These are phyloP conservation scores for Gossypium trilobum DNA, from an alignment of 441 rosid genomes.

Conservation along the genomic window DNA sequence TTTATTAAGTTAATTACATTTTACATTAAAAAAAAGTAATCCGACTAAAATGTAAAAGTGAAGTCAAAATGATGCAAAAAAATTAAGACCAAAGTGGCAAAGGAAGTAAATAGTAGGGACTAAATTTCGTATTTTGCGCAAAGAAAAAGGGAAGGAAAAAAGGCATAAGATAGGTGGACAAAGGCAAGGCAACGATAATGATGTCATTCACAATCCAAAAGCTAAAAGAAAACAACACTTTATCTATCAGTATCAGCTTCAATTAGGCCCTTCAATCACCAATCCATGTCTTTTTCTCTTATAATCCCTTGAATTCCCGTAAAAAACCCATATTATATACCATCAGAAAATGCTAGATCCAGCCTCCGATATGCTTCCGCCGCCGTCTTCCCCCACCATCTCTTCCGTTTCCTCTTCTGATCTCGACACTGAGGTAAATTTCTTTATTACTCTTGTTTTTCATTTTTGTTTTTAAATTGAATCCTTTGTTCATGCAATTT, in stretches of 20 bases:
- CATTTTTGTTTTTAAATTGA: not conserved
- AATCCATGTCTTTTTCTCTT: not conserved
- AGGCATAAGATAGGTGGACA: not conserved
- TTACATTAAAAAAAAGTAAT: too few relatives aligned
- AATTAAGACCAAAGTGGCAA: too few relatives aligned
- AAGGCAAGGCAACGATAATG: constrained; percentile 1
- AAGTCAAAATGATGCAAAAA: too few relatives aligned
- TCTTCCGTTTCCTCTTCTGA: constrained; percentile 80
- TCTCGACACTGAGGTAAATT: constrained; percentile 75
- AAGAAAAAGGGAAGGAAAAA: not conserved
- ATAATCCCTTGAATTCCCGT: not conserved
- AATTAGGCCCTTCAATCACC: not conserved
- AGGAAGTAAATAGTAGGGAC: too few relatives aligned
- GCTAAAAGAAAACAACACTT: not conserved
- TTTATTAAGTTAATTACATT: too few relatives aligned
- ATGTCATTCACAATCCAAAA: not conserved
- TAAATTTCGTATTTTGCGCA: too few relatives aligned
- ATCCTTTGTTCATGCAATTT: not conserved
- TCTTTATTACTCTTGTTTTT: not conserved
- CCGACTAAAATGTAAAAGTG: too few relatives aligned
- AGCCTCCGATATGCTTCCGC: constrained; percentile 28
- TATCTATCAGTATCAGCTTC: not conserved
- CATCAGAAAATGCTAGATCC: constrained; percentile 37
- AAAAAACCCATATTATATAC: not conserved
- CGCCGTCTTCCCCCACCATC: constrained; percentile 53